Conservation (phyloP, 164 flowering plant species). For the Annona squamosa region DNA sequence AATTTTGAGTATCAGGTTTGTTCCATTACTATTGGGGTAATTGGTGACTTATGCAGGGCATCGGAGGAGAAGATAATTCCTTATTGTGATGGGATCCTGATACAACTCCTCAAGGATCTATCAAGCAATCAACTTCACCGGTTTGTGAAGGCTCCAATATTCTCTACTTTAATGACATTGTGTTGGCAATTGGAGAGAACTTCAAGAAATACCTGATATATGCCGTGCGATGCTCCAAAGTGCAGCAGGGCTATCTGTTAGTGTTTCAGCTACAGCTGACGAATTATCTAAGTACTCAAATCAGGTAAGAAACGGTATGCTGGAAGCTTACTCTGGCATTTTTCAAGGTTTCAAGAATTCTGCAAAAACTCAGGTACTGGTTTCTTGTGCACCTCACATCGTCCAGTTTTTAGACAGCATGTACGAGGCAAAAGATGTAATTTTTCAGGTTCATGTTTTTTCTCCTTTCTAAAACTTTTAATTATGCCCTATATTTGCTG, state of each 20-base stretch:
- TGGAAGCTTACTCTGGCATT: constrained; percentile 66
- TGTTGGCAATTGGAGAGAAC: constrained; percentile 55
- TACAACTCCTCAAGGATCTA: constrained; percentile 54
- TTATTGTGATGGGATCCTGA: constrained; percentile 58
- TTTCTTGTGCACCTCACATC: constrained; percentile 47
- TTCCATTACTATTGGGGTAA: constrained; percentile 54
- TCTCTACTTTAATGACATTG: constrained; percentile 61
- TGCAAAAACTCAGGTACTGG: constrained; percentile 46
- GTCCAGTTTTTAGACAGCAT: constrained; percentile 53
- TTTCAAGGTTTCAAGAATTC: constrained; percentile 57
- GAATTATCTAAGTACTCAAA: constrained; percentile 49
- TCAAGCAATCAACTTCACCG: constrained; percentile 56
- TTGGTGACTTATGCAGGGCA: constrained; percentile 59
- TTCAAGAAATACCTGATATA: constrained; percentile 60
- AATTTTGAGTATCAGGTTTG: constrained; percentile 68
- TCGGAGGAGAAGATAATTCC: constrained; percentile 53
- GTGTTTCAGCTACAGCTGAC: constrained; percentile 41
- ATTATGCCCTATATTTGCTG: background rate
- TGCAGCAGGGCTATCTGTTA: constrained; percentile 50
- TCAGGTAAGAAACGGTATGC: constrained; percentile 45
- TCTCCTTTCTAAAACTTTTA: background rate
- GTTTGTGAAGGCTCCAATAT: constrained; percentile 59
- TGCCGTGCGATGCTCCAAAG: constrained; percentile 69
- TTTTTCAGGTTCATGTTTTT: constrained; percentile 7
- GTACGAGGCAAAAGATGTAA: constrained; percentile 50